Conservation (phyloP, 2,329 filamentous ascomycete species). For the Scytalidium sp. region DNA sequence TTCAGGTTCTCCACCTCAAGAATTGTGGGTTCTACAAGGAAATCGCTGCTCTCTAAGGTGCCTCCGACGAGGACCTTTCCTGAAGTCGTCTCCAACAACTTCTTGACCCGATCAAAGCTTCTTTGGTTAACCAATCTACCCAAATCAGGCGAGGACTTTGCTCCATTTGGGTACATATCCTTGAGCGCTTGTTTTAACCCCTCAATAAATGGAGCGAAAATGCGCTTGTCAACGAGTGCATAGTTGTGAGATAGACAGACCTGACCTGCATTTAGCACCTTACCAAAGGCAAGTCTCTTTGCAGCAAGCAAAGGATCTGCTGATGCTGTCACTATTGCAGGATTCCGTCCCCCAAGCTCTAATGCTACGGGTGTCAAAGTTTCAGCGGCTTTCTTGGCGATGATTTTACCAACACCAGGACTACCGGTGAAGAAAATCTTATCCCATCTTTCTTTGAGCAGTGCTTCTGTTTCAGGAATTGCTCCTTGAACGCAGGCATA, state of each 20-base stretch:
- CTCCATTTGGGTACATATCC: conserved; percentile 81
- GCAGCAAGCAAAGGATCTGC: conserved; percentile 80
- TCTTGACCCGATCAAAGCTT: conserved; percentile 81
- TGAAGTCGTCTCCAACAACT: conserved; percentile 77
- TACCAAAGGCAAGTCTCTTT: conserved; percentile 82
- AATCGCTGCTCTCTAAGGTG: conserved; percentile 71
- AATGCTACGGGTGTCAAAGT: conserved; percentile 84
- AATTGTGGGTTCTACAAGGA: conserved; percentile 87
- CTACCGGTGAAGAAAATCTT: conserved; percentile 97
- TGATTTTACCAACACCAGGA: conserved; percentile 75
- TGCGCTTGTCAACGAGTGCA: conserved; percentile 73
- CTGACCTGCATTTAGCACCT: conserved; percentile 83
- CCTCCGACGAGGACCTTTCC: conserved; percentile 89
- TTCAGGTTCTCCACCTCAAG: conserved; percentile 74
- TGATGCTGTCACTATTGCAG: conserved; percentile 84
- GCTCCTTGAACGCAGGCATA: conserved; percentile 80
- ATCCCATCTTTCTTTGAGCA: conserved; percentile 90
- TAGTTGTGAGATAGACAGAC: conserved; percentile 94
- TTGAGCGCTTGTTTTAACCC: conserved; percentile 69
- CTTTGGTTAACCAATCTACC: conserved; percentile 75
- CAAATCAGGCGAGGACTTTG: conserved; percentile 74
- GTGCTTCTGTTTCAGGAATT: conserved; percentile 73
- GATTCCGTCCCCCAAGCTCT: conserved; percentile 89
- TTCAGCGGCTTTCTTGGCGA: conserved; percentile 85
- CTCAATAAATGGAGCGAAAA: conserved; percentile 69